phyloP scores from a whole-genome alignment of 139 green algal genomes.

The Chlorella ohadii region DNA sequence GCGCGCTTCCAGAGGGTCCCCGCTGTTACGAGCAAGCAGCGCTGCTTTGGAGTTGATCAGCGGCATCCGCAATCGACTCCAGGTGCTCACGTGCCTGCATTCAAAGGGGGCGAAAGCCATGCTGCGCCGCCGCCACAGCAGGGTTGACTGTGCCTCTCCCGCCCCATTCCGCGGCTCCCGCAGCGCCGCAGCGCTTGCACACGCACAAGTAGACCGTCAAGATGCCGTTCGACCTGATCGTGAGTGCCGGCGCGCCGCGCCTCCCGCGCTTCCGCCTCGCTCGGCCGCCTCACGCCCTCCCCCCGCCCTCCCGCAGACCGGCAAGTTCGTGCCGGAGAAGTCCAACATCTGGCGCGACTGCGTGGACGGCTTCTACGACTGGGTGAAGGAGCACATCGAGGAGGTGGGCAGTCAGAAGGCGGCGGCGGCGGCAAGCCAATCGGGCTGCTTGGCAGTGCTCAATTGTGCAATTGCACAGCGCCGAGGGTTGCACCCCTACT shows the following conservation, averaged over 20 bases:
- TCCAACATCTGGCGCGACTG: slow-evolving; percentile 97
- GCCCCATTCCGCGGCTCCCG: too few relatives aligned
- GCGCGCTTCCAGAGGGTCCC: too few relatives aligned
- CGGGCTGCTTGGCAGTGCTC: not conserved
- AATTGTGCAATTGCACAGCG: not conserved
- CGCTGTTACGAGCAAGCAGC: too few relatives aligned
- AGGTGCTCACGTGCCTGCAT: too few relatives aligned
- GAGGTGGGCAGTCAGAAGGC: slow-evolving; percentile 61
- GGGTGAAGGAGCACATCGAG: slow-evolving; percentile 92
- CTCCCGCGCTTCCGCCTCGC: not conserved
- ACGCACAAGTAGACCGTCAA: not conserved
- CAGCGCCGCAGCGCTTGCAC: too few relatives aligned
- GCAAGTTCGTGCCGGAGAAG: slow-evolving; percentile 95
- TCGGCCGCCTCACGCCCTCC: not conserved
- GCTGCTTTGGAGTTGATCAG: too few relatives aligned
- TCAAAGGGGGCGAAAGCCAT: too few relatives aligned
- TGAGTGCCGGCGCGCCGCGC: not conserved
- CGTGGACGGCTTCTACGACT: slow-evolving; percentile 95
- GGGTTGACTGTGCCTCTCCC: too few relatives aligned
- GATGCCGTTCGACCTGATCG: slow-evolving; percentile 66
- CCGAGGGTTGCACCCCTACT: too few relatives aligned
- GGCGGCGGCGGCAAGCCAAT: not conserved
- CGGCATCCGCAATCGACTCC: too few relatives aligned
- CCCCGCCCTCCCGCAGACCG: slow-evolving; percentile 59
- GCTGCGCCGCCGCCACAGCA: too few relatives aligned